phyloP scores from a whole-genome alignment of 371 early-diverging fungal genomes.

The Circinella minor region DNA sequence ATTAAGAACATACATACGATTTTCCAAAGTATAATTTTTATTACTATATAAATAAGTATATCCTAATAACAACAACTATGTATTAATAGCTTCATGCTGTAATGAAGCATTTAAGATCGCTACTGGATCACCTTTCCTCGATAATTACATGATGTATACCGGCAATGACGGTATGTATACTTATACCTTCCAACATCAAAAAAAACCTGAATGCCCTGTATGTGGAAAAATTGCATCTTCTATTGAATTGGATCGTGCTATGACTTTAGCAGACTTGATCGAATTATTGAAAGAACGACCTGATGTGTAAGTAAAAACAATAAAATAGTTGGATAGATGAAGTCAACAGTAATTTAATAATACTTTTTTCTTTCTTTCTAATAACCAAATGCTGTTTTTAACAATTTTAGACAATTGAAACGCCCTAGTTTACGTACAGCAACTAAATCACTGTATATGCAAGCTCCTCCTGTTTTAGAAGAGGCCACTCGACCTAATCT shows the following conservation, averaged over 20 bases:
- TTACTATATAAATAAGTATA: too few species aligned
- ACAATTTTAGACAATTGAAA: constrained; percentile 68
- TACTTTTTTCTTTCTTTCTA: background rate
- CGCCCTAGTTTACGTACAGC: constrained; percentile 73
- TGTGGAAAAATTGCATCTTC: constrained; percentile 70
- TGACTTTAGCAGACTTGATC: constrained; percentile 71
- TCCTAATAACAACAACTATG: too few species aligned
- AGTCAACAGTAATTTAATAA: too few species aligned
- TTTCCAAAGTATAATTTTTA: too few species aligned
- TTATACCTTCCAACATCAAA: constrained; percentile 85
- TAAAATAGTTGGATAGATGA: background rate
- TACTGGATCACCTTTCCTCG: constrained; percentile 74
- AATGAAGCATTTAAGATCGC: constrained; percentile 94
- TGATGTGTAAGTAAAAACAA: constrained; percentile 60
- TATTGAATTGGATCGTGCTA: constrained; percentile 45
- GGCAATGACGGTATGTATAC: constrained; percentile 92
- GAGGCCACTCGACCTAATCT: constrained; percentile 77
- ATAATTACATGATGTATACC: constrained; percentile 96
- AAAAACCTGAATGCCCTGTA: constrained; percentile 89
- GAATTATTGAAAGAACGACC: constrained; percentile 76
- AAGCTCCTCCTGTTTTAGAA: constrained; percentile 74
- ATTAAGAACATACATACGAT: background rate
- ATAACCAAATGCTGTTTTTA: background rate
- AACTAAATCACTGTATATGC: constrained; percentile 77
- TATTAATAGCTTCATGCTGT: constrained; percentile 79